These are phyloP conservation scores for Skeletonema tropicum DNA, from an alignment of 108 stramenopile genomes.

Conservation along the genomic window DNA sequence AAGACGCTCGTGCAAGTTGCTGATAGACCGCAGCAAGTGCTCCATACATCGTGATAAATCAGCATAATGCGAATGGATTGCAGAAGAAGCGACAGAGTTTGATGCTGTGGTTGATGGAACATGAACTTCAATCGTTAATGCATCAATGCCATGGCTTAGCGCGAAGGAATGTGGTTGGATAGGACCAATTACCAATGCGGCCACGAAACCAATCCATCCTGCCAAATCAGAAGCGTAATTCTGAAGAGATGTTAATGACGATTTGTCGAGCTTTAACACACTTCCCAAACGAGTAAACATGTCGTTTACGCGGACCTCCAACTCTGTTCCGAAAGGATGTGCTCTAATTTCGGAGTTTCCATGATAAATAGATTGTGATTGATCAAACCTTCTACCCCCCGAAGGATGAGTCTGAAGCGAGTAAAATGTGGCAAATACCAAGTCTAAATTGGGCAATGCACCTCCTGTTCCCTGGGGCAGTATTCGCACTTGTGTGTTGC, in stretches of 20 bases:
- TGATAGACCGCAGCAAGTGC: constrained; percentile 65
- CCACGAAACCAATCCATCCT: constrained; percentile 51
- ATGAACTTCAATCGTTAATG: constrained; percentile 69
- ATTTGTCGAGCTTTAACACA: constrained; percentile 14
- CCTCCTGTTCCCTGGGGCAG: constrained; percentile 79
- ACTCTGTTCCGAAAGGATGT: constrained; percentile 27
- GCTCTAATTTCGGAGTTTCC: constrained; percentile 27
- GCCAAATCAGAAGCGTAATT: constrained; percentile 57
- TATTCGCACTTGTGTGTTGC: constrained; percentile 40
- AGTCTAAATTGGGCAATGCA: constrained; percentile 81
- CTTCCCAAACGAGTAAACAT: constrained; percentile 5
- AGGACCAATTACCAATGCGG: constrained; percentile 37
- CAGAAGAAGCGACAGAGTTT: not conserved
- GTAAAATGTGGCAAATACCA: constrained; percentile 66
- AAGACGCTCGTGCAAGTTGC: constrained; percentile 88
- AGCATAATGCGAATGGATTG: constrained; percentile 43
- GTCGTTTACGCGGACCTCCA: not conserved
- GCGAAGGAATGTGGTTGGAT: constrained; percentile 72
- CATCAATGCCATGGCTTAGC: constrained; percentile 78
- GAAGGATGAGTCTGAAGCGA: constrained; percentile 46
- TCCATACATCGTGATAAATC: constrained; percentile 67
- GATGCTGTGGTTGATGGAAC: constrained; percentile 13
- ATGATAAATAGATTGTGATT: constrained; percentile 21
- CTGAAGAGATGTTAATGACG: constrained; percentile 22
- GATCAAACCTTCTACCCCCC: not conserved